Conservation (phyloP, 176 grass and related monocot genomes). For the Saccharum officinarum region DNA sequence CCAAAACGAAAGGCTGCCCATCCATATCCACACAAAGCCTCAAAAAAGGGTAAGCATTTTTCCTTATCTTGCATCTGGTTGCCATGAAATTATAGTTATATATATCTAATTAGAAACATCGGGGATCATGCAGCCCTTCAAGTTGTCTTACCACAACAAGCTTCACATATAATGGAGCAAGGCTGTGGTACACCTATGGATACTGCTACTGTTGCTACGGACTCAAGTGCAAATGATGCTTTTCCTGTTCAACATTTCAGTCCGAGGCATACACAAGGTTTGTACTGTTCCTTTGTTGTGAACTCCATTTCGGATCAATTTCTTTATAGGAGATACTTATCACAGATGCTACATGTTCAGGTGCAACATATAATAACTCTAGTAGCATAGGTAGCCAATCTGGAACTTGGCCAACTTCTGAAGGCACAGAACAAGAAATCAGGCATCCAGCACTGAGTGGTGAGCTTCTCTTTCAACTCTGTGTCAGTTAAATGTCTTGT, state of each 20-base stretch:
- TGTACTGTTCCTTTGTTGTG: neutral
- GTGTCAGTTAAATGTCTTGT: neutral
- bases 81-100: neutral
- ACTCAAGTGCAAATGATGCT: constrained; percentile 29
- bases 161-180: constrained; percentile 54
- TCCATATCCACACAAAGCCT: constrained; percentile 96
- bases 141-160: constrained; percentile 31
- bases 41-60: constrained; percentile 50
- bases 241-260: constrained; percentile 35
- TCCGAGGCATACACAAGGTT: constrained; percentile 48
- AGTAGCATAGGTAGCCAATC: constrained; percentile 63
- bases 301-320: neutral
- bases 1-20: constrained; percentile 90
- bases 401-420: constrained; percentile 50
- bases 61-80: neutral
- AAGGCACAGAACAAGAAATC: constrained; percentile 58
- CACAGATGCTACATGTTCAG: constrained; percentile 17
- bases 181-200: constrained; percentile 40
- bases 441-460: constrained; percentile 47
- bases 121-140: constrained; percentile 26
- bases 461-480: constrained; percentile 36
- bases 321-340: neutral
- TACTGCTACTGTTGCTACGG: constrained; percentile 24
- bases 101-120: neutral
- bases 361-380: constrained; percentile 51